Evolutionary conservation across 1,284 basidiomycete species (phyloP).

Genomic region (Microbotryomycetes sp.): DNA sequence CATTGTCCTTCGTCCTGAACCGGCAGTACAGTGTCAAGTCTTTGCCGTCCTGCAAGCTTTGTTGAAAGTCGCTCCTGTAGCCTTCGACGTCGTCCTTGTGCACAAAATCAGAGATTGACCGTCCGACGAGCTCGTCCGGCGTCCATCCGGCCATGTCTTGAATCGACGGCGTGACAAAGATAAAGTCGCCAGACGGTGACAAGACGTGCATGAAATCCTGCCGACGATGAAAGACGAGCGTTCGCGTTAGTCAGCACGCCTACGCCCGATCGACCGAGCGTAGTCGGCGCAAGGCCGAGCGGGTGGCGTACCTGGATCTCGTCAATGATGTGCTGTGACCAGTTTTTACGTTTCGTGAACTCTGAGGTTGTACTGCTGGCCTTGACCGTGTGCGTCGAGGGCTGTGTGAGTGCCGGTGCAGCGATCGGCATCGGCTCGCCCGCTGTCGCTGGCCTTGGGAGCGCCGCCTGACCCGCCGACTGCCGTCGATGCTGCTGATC

Average conservation of each 20-base stretch:
- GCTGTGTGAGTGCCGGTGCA: not conserved
- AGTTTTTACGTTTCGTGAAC: conserved; percentile 75
- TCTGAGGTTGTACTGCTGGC: conserved; percentile 49
- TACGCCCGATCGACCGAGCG: too few species aligned
- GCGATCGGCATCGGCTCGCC: not conserved
- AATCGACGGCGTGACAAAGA: conserved; percentile 63
- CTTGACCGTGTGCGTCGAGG: conserved; percentile 21
- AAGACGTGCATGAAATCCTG: conserved; percentile 62
- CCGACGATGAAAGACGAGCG: not conserved
- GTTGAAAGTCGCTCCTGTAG: conserved; percentile 54
- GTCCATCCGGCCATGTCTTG: conserved; percentile 66
- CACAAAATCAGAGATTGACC: conserved; percentile 56
- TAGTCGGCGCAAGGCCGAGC: too few species aligned
- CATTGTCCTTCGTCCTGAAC: conserved; percentile 48
- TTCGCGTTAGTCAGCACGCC: too few species aligned
- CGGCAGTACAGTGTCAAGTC: conserved; percentile 58
- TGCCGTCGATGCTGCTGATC: not conserved
- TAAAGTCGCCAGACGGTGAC: conserved; percentile 53
- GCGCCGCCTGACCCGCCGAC: too few species aligned
- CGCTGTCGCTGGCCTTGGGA: not conserved
- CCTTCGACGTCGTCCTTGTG: conserved; percentile 54
- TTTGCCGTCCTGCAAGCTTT: conserved; percentile 47
- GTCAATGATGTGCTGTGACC: conserved; percentile 69
- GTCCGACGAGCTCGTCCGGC: conserved; percentile 62
- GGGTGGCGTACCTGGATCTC: conserved; percentile 51